These are phyloP conservation scores for Penicillium macrosclerotiorum DNA, from an alignment of 495 filamentous ascomycete genomes.

Conservation along the genomic window DNA sequence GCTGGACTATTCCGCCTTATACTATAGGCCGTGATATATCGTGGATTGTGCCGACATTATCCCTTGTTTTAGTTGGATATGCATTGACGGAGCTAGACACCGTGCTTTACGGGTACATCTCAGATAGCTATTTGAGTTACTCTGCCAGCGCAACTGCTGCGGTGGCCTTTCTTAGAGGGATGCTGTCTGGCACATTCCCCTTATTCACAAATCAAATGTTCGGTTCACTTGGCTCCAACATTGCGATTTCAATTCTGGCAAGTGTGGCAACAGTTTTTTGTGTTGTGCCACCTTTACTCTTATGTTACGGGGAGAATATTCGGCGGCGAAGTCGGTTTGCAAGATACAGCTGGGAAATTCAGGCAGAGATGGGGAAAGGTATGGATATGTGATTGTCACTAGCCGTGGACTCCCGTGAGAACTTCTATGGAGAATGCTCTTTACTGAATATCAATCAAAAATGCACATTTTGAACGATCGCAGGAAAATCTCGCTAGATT, in stretches of 20 bases:
- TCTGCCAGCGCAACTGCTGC: slow-evolving; percentile 51
- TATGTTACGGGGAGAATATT: slow-evolving; percentile 42
- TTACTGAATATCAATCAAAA: too few relatives aligned
- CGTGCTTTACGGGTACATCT: slow-evolving; percentile 50
- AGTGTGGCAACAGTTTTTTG: slow-evolving; percentile 45
- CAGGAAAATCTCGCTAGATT: too few relatives aligned
- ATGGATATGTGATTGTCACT: slow-evolving; percentile 18
- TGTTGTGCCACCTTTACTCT: slow-evolving; percentile 40
- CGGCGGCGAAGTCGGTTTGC: slow-evolving; percentile 48
- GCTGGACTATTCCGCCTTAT: slow-evolving; percentile 49
- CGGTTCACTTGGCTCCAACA: slow-evolving; percentile 38
- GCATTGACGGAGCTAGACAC: slow-evolving; percentile 50
- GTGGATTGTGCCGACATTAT: slow-evolving; percentile 44
- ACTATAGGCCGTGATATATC: slow-evolving; percentile 11
- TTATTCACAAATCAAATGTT: slow-evolving; percentile 48
- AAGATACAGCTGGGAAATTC: slow-evolving; percentile 39
- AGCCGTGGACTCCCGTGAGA: too few relatives aligned
- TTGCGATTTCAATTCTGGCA: slow-evolving; percentile 45
- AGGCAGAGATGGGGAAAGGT: slow-evolving; percentile 31
- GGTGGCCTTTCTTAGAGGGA: slow-evolving; percentile 42
- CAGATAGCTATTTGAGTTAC: slow-evolving; percentile 52
- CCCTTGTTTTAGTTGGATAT: slow-evolving; percentile 48
- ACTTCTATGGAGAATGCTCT: too few relatives aligned
- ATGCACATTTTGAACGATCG: too few relatives aligned
- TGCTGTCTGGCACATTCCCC: slow-evolving; percentile 45